Base-by-base conservation (phyloP, 441 rosid genomes). In the Corymbia calophylla region DNA sequence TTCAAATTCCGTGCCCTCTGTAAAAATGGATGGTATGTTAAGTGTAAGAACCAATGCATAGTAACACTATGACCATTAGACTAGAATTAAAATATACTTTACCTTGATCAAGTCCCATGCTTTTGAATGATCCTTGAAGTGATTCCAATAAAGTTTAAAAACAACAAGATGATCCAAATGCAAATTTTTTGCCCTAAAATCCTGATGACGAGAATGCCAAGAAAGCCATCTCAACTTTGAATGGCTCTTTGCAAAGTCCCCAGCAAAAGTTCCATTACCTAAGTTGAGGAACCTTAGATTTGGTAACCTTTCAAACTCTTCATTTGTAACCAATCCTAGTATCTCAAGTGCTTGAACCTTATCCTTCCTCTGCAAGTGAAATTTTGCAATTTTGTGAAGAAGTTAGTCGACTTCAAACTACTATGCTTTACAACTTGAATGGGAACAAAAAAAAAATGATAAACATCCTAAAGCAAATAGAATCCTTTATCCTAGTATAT, bases 151-250 rank as follows among this genome's bases (percentile, higher is more conserved):
- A 66, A 66, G 21, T 66, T 66, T 1, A 1, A 16, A 66, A 31
- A 66, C 73, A 16, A 66, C 1, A 66, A 66, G 73, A 31, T 31
- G 1, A 16, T 31, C 5, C 11, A n/a, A 66, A 66, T 31, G 8
- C 21, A 31, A 3, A 16, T 66, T 31, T 12, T 3, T 0, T 3
- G 6, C 39, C 11, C 0, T 31, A 4, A 66, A 7, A 7, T 64
- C 21, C 2, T 0, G 0, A 15, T 0, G 0, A 7, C 5, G 0
- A 1, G 5, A 39, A 39, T 2, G 0, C 39, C 21, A 64, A 64
- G 3, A n/a, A 31, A 31, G 7, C 73, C 73, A 66, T 31, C 10
- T 66, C 21, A 66, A 66, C 5, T 66, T 66, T 16, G 73, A 31
- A 16, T 0, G 0, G 16, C 23, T 31, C 6, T 8, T 4, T 66